These are phyloP conservation scores for Tolypocladium inflatum DNA, from an alignment of 2,329 filamentous ascomycete genomes.

Conservation along the genomic window DNA sequence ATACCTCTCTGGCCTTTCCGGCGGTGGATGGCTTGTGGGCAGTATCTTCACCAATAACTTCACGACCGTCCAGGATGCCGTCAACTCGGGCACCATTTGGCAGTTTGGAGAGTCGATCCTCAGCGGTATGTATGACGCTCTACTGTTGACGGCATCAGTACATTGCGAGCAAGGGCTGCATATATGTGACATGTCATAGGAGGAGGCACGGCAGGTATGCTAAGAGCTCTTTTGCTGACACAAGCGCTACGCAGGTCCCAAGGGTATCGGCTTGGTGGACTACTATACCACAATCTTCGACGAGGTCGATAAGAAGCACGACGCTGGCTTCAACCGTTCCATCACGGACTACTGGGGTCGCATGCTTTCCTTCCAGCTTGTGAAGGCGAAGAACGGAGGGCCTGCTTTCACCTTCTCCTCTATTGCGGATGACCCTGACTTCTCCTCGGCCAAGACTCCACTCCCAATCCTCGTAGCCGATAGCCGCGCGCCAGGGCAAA, in stretches of 20 bases:
- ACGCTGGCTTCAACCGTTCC: constrained; percentile 42
- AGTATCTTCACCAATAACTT: constrained; percentile 80
- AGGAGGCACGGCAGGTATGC: too few species aligned
- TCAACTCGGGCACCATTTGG: constrained; percentile 28
- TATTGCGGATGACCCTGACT: constrained; percentile 32
- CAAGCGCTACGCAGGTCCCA: constrained; percentile 15
- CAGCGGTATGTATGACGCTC: constrained; percentile 12
- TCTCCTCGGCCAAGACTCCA: constrained; percentile 31
- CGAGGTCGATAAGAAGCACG: constrained; percentile 25
- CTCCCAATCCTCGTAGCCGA: constrained; percentile 42
- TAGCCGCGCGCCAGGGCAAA: constrained; percentile 33
- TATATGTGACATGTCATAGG: too few species aligned
- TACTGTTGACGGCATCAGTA: neutral
- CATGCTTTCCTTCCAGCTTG: constrained; percentile 75
- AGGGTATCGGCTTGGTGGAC: constrained; percentile 23
- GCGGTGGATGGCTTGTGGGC: constrained; percentile 79
- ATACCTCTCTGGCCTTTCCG: constrained; percentile 72
- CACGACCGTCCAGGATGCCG: constrained; percentile 40
- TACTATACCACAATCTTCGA: constrained; percentile 28
- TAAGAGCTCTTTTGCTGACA: neutral
- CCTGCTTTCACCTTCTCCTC: constrained; percentile 75
- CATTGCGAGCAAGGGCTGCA: too few species aligned
- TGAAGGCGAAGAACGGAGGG: constrained; percentile 67
- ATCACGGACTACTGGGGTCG: constrained; percentile 88
- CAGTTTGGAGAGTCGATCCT: constrained; percentile 31